Evolutionary conservation across 192 early-diverging fungal genomes (phyloP).

Genomic region (Entomortierella beljakovae): DNA sequence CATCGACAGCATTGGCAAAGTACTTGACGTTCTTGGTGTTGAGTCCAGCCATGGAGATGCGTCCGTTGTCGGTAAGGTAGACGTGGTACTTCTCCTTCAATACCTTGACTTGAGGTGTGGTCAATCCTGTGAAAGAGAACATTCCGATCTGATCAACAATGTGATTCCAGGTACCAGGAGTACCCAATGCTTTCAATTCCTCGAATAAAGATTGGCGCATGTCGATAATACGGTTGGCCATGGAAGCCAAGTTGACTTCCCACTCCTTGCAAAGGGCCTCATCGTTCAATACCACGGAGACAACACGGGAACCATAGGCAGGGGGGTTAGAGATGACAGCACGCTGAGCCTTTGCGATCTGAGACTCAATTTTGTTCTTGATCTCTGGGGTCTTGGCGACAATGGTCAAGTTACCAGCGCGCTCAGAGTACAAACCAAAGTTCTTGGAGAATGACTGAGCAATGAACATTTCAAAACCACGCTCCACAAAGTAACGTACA

Average conservation of each 20-base stretch:
- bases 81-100: slow-evolving; percentile 90
- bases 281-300: slow-evolving; percentile 85
- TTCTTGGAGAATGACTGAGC: slow-evolving; percentile 98
- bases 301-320: slow-evolving; percentile 91
- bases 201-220: slow-evolving; percentile 85
- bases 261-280: slow-evolving; percentile 85
- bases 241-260: slow-evolving; percentile 77
- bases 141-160: slow-evolving; percentile 97
- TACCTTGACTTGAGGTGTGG: slow-evolving; percentile 76
- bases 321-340: slow-evolving; percentile 93
- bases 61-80: slow-evolving; percentile 95
- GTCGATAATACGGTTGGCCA: slow-evolving; percentile 90
- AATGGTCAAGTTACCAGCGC: slow-evolving; percentile 87
- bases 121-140: slow-evolving; percentile 97
- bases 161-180: slow-evolving; percentile 96
- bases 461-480: slow-evolving; percentile 92
- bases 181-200: slow-evolving; percentile 76
- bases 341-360: slow-evolving; percentile 87
- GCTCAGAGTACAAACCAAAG: slow-evolving; percentile 96
- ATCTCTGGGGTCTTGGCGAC: slow-evolving; percentile 69
- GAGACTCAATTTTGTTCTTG: slow-evolving; percentile 74
- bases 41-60: slow-evolving; percentile 96
- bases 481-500: slow-evolving; percentile 91
- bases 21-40: slow-evolving; percentile 87
- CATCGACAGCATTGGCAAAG: slow-evolving; percentile 92